Percentiles rank a stretch among this genome's conserved stretches.
Conservation (phyloP, 768 basidiomycete genomes). For the Fibroporia radiculosa region DNA sequence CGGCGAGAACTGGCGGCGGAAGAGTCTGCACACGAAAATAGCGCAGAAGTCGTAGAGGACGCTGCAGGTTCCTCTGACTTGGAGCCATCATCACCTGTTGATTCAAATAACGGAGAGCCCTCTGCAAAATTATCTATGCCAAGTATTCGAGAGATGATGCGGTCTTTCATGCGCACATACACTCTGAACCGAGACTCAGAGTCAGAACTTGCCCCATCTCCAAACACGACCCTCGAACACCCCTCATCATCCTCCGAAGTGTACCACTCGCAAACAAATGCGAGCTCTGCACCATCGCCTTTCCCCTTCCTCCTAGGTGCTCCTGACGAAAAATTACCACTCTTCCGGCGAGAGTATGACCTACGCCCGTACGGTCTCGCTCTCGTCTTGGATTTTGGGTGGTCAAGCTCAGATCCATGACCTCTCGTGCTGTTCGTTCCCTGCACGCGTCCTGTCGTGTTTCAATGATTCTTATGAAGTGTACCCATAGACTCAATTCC, state of each 20-base stretch:
- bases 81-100: neutral
- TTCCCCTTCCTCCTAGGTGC: neutral
- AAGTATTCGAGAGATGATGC: neutral
- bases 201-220: neutral
- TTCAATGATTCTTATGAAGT: too few species aligned
- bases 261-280: neutral
- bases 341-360: slow-evolving; percentile 53
- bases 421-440: too few species aligned
- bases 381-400: slow-evolving; percentile 68
- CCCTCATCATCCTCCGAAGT: neutral
- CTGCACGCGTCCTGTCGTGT: too few species aligned
- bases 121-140: too few species aligned
- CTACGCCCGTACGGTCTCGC: slow-evolving; percentile 65
- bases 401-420: too few species aligned
- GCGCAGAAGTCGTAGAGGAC: neutral
- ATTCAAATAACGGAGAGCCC: neutral
- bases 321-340: neutral
- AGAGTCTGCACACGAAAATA: neutral
- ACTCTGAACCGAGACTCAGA: neutral
- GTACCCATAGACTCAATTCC: too few species aligned
- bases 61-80: neutral
- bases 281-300: neutral
- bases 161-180: neutral
- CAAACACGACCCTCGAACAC: neutral
- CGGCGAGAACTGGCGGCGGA: slow-evolving; percentile 1